Evolutionary conservation across 208 protist genomes (phyloP).

Genomic region (Leishmania braziliensis): DNA sequence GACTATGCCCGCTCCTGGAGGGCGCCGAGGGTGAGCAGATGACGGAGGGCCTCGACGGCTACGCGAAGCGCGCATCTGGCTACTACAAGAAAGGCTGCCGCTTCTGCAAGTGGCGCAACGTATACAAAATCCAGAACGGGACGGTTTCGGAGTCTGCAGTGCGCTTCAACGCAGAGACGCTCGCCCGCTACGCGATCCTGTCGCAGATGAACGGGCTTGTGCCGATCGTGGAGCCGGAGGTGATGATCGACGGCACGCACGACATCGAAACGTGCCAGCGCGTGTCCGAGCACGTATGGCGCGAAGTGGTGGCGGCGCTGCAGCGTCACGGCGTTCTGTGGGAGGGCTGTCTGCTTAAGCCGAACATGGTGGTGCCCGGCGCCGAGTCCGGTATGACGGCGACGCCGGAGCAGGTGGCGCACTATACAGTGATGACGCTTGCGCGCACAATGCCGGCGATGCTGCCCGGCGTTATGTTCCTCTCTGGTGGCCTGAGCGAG

Average conservation of each 20-base stretch:
- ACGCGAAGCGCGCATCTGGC: slow-evolving; percentile 84
- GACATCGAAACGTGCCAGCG: slow-evolving; percentile 85
- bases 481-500: slow-evolving; percentile 97
- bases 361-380: slow-evolving; percentile 97
- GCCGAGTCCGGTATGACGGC: slow-evolving; percentile 67
- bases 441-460: slow-evolving; percentile 94
- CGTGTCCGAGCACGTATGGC: slow-evolving; percentile 88
- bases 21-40: slow-evolving; percentile 93
- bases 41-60: slow-evolving; percentile 96
- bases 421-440: slow-evolving; percentile 91
- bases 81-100: slow-evolving; percentile 96
- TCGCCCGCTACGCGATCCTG: slow-evolving; percentile 97
- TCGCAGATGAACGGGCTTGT: slow-evolving; percentile 97
- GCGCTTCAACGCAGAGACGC: slow-evolving; percentile 92
- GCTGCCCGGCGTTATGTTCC: slow-evolving; percentile 94
- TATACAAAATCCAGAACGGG: slow-evolving; percentile 93
- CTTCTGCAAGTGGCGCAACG: slow-evolving; percentile 98
- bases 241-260: slow-evolving; percentile 97
- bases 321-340: slow-evolving; percentile 94
- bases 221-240: slow-evolving; percentile 98
- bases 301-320: slow-evolving; percentile 77
- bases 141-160: slow-evolving; percentile 57
- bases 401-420: slow-evolving; percentile 87
- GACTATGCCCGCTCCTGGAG: slow-evolving; percentile 73
- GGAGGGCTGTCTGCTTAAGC: slow-evolving; percentile 97